Percentiles rank a stretch among this genome's conserved stretches.
Evolutionary conservation across 2,329 filamentous ascomycete genomes (phyloP).

Genomic region (Diaporthe vexans): DNA sequence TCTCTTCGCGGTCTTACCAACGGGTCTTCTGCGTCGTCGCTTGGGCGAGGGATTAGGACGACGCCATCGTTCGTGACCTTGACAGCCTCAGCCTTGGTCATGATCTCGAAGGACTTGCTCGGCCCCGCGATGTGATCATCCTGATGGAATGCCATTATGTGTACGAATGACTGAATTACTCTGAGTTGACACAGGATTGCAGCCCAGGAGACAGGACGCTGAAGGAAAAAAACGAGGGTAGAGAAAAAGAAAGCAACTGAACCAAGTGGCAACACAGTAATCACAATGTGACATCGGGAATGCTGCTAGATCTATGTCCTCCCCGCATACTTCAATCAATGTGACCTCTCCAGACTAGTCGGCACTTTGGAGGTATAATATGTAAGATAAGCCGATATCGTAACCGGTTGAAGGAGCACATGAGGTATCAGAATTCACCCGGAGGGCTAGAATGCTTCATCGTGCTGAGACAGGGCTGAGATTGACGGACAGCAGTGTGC

Average conservation of each 20-base stretch:
- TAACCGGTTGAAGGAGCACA: neutral
- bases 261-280: neutral
- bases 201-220: neutral
- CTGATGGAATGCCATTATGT: neutral
- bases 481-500: neutral
- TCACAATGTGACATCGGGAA: neutral
- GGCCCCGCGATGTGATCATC: neutral
- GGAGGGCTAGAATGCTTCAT: conserved; percentile 15
- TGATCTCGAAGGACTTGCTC: conserved; percentile 15
- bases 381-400: conserved; percentile 3
- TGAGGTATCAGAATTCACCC: conserved; percentile 2
- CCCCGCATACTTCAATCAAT: neutral
- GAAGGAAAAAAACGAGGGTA: no score
- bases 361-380: neutral
- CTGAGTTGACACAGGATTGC: no score
- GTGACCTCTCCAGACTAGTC: neutral
- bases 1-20: conserved; percentile 45
- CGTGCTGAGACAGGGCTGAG: conserved; percentile 20
- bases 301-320: conserved; percentile 13
- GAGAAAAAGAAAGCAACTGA: neutral
- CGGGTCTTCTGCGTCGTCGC: conserved; percentile 51
- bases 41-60: conserved; percentile 55
- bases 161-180: neutral
- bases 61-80: conserved; percentile 48
- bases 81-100: conserved; percentile 32